A percentile compares a stretch with the other conserved stretches of the same genome.
phyloP scores from a whole-genome alignment of 2,329 filamentous ascomycete species.

The Monosporascus ibericus region DNA sequence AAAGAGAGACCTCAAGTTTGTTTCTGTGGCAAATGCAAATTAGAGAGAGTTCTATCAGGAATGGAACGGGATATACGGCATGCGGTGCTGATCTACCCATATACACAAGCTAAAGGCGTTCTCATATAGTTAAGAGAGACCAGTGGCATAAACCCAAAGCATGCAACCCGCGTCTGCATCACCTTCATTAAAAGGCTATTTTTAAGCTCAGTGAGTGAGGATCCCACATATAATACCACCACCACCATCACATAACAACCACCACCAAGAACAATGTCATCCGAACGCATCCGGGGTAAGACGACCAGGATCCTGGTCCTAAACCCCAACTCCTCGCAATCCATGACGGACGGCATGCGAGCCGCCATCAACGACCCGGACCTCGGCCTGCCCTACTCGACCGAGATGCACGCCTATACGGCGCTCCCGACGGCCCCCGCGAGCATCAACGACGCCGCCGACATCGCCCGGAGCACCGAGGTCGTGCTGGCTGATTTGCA shows the following conservation, averaged over 20 bases:
- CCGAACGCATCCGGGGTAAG: conserved; percentile 21
- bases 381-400: conserved; percentile 29
- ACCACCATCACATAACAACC: not conserved
- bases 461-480: conserved; percentile 57
- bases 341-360: conserved; percentile 65
- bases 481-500: conserved; percentile 54
- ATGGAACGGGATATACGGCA: too few species aligned
- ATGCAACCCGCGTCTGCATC: too few species aligned
- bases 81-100: too few species aligned
- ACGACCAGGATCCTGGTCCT: conserved; percentile 57
- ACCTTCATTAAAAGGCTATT: too few species aligned
- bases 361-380: conserved; percentile 38
- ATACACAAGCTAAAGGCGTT: too few species aligned
- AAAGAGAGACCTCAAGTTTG: too few species aligned
- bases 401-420: conserved; percentile 58
- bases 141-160: too few species aligned
- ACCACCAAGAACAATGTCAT: conserved; percentile 17
- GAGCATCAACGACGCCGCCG: conserved; percentile 72
- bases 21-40: too few species aligned
- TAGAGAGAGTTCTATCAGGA: too few species aligned
- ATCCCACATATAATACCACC: not conserved
- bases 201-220: too few species aligned
- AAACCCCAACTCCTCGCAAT: conserved; percentile 70
- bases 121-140: too few species aligned
- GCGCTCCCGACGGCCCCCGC: conserved; percentile 55